phyloP scores from a whole-genome alignment of 2,329 filamentous ascomycete species.

The Zasmidium cellare region DNA sequence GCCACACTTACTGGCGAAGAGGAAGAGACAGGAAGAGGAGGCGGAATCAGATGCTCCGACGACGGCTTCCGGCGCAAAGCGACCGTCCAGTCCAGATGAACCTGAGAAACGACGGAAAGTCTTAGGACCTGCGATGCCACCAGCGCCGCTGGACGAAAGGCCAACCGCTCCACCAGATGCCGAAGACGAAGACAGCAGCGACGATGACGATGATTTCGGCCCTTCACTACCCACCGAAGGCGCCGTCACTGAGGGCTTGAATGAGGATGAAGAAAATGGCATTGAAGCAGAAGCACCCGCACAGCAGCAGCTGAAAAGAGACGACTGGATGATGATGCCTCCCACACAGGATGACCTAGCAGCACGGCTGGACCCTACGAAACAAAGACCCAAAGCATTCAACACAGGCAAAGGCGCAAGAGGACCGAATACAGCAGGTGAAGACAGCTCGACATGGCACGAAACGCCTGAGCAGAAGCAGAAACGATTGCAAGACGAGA shows the following conservation, averaged over 20 bases:
- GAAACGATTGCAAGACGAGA: constrained; percentile 74
- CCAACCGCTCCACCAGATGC: constrained; percentile 40
- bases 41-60: constrained; percentile 36
- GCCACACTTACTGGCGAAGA: constrained; percentile 59
- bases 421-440: constrained; percentile 40
- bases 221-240: constrained; percentile 41
- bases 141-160: constrained; percentile 48
- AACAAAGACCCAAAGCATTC: constrained; percentile 79
- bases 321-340: constrained; percentile 63
- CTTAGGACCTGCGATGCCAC: constrained; percentile 58
- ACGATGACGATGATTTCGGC: constrained; percentile 46
- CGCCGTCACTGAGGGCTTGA: constrained; percentile 2
- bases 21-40: constrained; percentile 50
- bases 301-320: constrained; percentile 58
- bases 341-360: constrained; percentile 51
- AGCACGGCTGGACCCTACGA: constrained; percentile 76
- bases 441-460: constrained; percentile 70
- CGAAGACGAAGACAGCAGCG: constrained; percentile 31
- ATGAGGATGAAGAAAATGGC: constrained; percentile 31
- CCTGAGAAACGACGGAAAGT: constrained; percentile 54
- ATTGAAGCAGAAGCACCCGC: constrained; percentile 1
- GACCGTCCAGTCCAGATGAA: constrained; percentile 38
- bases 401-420: constrained; percentile 65
- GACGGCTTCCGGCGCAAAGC: constrained; percentile 40
- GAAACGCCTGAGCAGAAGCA: constrained; percentile 89